Percentiles rank a stretch among this genome's conserved stretches.
Conservation (phyloP, 1,284 basidiomycete genomes). For the Psilocybe mexicana region DNA sequence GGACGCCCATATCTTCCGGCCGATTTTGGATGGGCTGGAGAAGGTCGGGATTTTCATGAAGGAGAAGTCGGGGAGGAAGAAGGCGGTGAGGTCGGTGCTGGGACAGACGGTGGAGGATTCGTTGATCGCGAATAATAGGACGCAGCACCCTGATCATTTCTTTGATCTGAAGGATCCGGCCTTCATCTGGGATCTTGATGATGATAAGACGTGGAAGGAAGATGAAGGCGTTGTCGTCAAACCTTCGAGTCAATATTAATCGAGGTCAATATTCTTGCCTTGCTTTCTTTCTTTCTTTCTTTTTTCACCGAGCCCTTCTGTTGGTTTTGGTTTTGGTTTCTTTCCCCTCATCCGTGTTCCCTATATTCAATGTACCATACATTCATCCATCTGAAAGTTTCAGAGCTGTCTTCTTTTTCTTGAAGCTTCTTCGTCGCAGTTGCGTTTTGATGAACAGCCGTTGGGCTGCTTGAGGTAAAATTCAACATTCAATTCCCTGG, state of each 20-base stretch:
- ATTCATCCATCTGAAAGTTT: not conserved
- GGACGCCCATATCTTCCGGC: conserved; percentile 46
- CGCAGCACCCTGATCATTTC: not conserved
- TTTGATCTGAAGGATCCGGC: too few species aligned
- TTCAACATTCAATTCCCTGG: too few species aligned
- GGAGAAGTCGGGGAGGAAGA: conserved; percentile 39
- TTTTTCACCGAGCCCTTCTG: too few species aligned
- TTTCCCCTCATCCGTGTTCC: too few species aligned
- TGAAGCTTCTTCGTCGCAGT: not conserved
- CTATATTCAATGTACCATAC: not conserved
- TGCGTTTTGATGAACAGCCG: not conserved
- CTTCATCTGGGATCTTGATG: conserved; percentile 12
- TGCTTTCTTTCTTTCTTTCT: not conserved
- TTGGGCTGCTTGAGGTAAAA: too few species aligned
- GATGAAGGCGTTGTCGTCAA: conserved; percentile 1
- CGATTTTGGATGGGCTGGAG: conserved; percentile 63
- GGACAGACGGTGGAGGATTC: conserved; percentile 6
- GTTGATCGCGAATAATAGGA: not conserved
- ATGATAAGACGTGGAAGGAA: conserved; percentile 14
- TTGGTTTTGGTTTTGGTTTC: too few species aligned
- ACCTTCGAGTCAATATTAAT: not conserved
- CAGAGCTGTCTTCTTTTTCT: not conserved
- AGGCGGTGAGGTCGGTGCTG: not conserved
- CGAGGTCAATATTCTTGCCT: not conserved
- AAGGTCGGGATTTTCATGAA: conserved; percentile 66